Evolutionary conservation across 2,329 filamentous ascomycete species (phyloP).

Genomic region (Fusarium nodosum): DNA sequence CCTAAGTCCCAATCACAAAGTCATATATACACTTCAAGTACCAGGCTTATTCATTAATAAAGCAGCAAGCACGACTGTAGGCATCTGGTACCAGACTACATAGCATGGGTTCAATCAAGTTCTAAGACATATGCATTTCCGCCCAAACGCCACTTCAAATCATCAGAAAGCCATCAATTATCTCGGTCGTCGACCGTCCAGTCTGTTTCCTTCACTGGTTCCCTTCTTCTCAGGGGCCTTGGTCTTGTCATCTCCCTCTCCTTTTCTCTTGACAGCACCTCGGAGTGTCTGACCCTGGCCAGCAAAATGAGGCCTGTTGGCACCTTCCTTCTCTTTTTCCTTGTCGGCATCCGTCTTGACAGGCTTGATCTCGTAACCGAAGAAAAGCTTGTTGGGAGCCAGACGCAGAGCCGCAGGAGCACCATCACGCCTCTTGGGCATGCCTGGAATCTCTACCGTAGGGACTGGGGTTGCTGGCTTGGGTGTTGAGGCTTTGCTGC

Average conservation of each 20-base stretch:
- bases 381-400: constrained; percentile 92
- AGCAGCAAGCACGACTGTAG: not conserved
- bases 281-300: constrained; percentile 87
- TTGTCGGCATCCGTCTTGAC: constrained; percentile 83
- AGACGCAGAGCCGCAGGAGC: constrained; percentile 89
- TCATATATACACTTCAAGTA: not conserved
- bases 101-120: constrained; percentile 15
- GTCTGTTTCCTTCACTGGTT: constrained; percentile 58
- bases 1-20: not conserved
- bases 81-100: constrained; percentile 8
- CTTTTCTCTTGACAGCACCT: constrained; percentile 79
- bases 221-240: constrained; percentile 64
- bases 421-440: constrained; percentile 69
- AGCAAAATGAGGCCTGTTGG: constrained; percentile 79
- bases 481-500: constrained; percentile 73
- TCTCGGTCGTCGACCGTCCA: constrained; percentile 59
- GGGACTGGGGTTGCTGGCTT: constrained; percentile 79
- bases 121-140: constrained; percentile 30
- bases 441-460: constrained; percentile 46
- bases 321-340: constrained; percentile 73
- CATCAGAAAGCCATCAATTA: constrained; percentile 31
- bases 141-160: constrained; percentile 46
- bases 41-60: not conserved
- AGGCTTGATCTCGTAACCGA: constrained; percentile 93
- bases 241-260: constrained; percentile 62